Conservation (phyloP, 306 rosid species). For the Phaseolus lunatus region DNA sequence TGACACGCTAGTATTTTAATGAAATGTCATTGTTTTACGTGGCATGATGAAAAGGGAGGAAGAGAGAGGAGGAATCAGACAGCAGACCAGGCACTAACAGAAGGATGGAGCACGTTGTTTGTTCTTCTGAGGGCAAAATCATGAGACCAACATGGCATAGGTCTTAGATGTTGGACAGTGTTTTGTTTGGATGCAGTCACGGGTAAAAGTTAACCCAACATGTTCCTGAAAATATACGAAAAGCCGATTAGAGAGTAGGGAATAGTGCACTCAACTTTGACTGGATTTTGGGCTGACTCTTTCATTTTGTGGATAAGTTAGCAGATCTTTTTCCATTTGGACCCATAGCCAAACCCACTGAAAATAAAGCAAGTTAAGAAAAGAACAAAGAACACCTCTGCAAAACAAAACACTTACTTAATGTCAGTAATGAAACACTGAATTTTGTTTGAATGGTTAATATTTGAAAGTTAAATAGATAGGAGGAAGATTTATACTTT, state of each 20-base stretch:
- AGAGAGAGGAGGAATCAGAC: neutral
- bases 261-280: neutral
- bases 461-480: no score
- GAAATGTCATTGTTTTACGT: conserved; percentile 26
- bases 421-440: no score
- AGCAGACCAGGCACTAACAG: neutral
- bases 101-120: conserved; percentile 3
- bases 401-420: no score
- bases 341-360: neutral
- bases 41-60: neutral
- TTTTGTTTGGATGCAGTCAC: neutral
- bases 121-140: neutral
- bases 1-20: conserved; percentile 1
- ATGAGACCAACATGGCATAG: neutral
- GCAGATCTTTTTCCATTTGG: neutral
- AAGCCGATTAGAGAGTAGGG: neutral
- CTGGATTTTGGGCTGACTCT: no score
- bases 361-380: neutral
- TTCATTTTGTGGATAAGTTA: neutral
- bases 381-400: no score
- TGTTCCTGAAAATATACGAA: neutral
- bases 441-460: no score
- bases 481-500: no score
- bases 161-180: conserved; percentile 1
- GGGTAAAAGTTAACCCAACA: neutral